These are phyloP conservation scores for Luzula sylvatica DNA, from an alignment of 176 grass and related monocot species.

Conservation along the genomic window DNA sequence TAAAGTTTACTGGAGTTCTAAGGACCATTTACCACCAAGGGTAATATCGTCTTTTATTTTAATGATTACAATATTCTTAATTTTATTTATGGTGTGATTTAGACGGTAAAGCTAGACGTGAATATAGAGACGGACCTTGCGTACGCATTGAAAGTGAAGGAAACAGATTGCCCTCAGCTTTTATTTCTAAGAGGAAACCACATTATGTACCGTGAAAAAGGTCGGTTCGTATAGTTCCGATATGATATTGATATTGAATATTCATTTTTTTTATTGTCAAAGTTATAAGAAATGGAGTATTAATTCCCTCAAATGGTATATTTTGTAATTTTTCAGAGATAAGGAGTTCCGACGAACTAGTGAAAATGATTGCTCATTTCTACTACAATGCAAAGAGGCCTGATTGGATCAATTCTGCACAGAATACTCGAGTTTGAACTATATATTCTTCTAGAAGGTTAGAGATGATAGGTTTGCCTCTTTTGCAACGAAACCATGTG, in stretches of 20 bases:
- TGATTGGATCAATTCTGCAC: conserved; percentile 52
- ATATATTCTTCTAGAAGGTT: not conserved
- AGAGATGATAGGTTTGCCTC: not conserved
- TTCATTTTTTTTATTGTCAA: not conserved
- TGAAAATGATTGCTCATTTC: conserved; percentile 68
- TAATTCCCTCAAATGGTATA: not conserved
- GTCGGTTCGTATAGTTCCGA: conserved; percentile 24
- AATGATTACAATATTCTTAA: conserved; percentile 12
- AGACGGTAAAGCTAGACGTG: conserved; percentile 91
- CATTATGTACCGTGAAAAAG: conserved; percentile 83
- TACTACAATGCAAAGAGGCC: conserved; percentile 96
- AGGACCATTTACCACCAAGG: conserved; percentile 72
- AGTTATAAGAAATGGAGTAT: not conserved
- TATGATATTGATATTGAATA: not conserved
- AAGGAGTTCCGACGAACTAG: conserved; percentile 54
- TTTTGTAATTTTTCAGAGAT: conserved; percentile 36
- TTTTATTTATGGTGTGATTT: conserved; percentile 29
- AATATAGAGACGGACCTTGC: conserved; percentile 83
- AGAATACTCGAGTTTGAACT: conserved; percentile 22
- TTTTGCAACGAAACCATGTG: too few species aligned
- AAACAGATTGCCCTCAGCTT: conserved; percentile 58
- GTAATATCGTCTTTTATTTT: conserved; percentile 18
- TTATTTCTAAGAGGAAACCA: conserved; percentile 88
- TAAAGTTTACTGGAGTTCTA: conserved; percentile 87
- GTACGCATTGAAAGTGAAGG: conserved; percentile 73